Conservation (phyloP, 495 filamentous ascomycete species). For the Penicillium bialowiezense region DNA sequence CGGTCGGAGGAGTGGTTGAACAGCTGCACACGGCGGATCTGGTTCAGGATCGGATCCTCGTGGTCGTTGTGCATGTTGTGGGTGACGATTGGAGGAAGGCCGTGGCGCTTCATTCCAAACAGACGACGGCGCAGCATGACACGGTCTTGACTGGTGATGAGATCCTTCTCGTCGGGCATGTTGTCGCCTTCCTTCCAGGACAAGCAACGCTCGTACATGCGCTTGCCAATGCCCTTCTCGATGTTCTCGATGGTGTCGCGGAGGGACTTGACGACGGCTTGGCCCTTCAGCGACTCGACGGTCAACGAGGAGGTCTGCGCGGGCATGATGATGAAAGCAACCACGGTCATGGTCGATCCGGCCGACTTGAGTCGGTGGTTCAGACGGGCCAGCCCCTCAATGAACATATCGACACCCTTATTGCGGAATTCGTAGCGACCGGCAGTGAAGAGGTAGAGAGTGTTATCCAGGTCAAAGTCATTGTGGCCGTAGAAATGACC, state of each 20-base stretch:
- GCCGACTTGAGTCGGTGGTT: slow-evolving; percentile 86
- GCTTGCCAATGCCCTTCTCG: slow-evolving; percentile 83
- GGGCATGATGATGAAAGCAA: slow-evolving; percentile 99
- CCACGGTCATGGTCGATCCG: slow-evolving; percentile 89
- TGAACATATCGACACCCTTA: slow-evolving; percentile 99
- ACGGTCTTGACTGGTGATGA: slow-evolving; percentile 86
- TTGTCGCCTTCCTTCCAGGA: slow-evolving; percentile 92
- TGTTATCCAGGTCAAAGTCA: slow-evolving; percentile 94
- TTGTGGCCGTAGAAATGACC: slow-evolving; percentile 99
- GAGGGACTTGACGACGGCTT: slow-evolving; percentile 94
- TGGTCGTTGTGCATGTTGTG: slow-evolving; percentile 97
- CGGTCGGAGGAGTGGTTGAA: slow-evolving; percentile 95
- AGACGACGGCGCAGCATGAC: slow-evolving; percentile 88
- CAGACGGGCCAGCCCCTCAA: slow-evolving; percentile 88
- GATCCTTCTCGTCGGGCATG: slow-evolving; percentile 91
- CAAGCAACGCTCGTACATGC: slow-evolving; percentile 89
- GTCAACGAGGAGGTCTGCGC: slow-evolving; percentile 95
- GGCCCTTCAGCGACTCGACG: slow-evolving; percentile 93
- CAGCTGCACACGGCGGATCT: slow-evolving; percentile 91
- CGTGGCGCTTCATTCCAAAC: slow-evolving; percentile 92
- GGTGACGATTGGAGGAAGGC: slow-evolving; percentile 93
- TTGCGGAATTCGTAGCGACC: slow-evolving; percentile 97
- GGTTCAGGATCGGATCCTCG: slow-evolving; percentile 93
- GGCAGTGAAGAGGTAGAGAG: slow-evolving; percentile 96
- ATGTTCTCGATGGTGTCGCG: slow-evolving; percentile 89